Percentiles rank a stretch among this genome's conserved stretches.
These are phyloP conservation scores for Boletus edulis DNA, from an alignment of 768 basidiomycete species.

Conservation along the genomic window DNA sequence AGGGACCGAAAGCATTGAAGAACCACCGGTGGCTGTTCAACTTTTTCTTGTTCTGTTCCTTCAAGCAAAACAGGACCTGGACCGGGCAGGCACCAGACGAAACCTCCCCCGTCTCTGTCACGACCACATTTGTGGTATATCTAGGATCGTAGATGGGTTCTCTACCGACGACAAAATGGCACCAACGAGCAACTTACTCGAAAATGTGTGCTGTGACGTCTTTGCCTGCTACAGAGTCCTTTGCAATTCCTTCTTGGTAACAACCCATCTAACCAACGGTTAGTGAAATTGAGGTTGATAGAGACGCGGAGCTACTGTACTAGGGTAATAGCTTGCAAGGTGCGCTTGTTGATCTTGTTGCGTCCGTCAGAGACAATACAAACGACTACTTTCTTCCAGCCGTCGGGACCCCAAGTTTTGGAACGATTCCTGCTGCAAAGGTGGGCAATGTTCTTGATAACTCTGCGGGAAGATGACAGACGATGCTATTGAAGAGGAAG, in stretches of 20 bases:
- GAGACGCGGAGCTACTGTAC: slow-evolving; percentile 39
- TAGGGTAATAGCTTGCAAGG: slow-evolving; percentile 82
- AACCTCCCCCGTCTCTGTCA: slow-evolving; percentile 78
- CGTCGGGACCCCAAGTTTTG: slow-evolving; percentile 83
- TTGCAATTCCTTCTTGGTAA: slow-evolving; percentile 88
- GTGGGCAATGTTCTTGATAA: slow-evolving; percentile 84
- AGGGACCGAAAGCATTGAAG: slow-evolving; percentile 92
- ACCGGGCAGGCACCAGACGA: slow-evolving; percentile 73
- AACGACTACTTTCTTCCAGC: slow-evolving; percentile 90
- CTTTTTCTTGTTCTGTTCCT: slow-evolving; percentile 97
- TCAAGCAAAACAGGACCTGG: slow-evolving; percentile 88
- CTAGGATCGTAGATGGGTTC: slow-evolving; percentile 31
- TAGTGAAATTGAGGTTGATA: background rate
- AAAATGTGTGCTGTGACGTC: slow-evolving; percentile 94
- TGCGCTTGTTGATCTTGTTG: slow-evolving; percentile 85
- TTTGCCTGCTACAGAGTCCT: slow-evolving; percentile 84
- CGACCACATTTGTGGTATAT: slow-evolving; percentile 77
- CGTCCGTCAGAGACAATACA: slow-evolving; percentile 86
- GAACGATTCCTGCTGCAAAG: slow-evolving; percentile 68
- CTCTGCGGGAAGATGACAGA: slow-evolving; percentile 40
- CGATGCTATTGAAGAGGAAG: background rate
- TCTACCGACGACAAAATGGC: background rate
- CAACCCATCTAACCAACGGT: slow-evolving; percentile 62
- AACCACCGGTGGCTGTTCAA: slow-evolving; percentile 96
- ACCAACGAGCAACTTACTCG: slow-evolving; percentile 52